A percentile compares a stretch with the other conserved stretches of the same genome.
These are phyloP conservation scores for Tilletia horrida DNA, from an alignment of 1,284 basidiomycete species.

Conservation along the genomic window DNA sequence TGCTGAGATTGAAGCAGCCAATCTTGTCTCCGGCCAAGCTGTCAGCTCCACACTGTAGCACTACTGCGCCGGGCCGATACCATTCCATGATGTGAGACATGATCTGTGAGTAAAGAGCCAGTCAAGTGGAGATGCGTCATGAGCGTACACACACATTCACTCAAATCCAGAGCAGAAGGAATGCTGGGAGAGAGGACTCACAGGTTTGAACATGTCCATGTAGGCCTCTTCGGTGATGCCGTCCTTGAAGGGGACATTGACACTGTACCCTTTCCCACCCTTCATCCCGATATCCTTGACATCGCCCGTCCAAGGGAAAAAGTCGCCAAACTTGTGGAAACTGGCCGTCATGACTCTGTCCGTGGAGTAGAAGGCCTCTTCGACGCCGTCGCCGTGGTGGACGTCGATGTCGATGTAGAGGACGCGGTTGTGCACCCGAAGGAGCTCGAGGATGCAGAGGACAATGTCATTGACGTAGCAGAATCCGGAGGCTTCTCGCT, in stretches of 20 bases:
- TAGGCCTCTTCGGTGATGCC: conserved; percentile 78
- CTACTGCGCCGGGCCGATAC: conserved; percentile 80
- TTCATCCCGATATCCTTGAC: conserved; percentile 75
- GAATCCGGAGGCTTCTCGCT: conserved; percentile 90
- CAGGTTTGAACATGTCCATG: conserved; percentile 62
- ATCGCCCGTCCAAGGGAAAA: conserved; percentile 81
- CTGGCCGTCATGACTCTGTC: conserved; percentile 93
- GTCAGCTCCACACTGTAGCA: conserved; percentile 94
- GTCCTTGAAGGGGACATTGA: conserved; percentile 91
- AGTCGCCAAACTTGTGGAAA: conserved; percentile 91
- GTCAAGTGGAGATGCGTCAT: background rate
- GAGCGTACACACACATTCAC: background rate
- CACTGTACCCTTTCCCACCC: conserved; percentile 80
- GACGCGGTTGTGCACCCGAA: conserved; percentile 69
- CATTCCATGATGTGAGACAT: conserved; percentile 84
- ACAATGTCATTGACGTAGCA: conserved; percentile 86
- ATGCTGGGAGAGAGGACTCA: background rate
- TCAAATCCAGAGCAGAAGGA: background rate
- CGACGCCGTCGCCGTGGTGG: conserved; percentile 96
- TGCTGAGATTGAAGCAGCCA: conserved; percentile 91
- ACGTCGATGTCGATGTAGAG: conserved; percentile 98
- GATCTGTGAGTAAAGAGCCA: conserved; percentile 62
- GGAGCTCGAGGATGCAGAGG: conserved; percentile 51
- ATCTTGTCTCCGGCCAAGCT: conserved; percentile 92
- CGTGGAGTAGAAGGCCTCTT: conserved; percentile 97